A percentile compares a stretch with the other conserved stretches of the same genome.
phyloP scores from a whole-genome alignment of 2,329 filamentous ascomycete species.

The Fusarium praegraminearum region DNA sequence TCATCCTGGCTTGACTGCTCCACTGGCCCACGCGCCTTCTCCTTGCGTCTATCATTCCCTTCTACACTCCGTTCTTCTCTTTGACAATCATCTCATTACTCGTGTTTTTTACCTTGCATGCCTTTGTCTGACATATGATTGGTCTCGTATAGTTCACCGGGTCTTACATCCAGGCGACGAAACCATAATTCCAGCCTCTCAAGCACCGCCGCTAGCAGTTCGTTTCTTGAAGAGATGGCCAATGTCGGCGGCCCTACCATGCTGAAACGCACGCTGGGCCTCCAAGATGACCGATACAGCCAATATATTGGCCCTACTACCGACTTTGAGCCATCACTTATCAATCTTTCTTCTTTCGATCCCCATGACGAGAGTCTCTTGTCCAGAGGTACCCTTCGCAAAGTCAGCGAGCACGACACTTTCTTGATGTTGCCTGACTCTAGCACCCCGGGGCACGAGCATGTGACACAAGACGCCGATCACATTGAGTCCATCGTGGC shows the following conservation, averaged over 20 bases:
- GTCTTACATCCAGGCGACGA: constrained; percentile 62
- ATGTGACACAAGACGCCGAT: constrained; percentile 74
- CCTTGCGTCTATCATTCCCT: constrained; percentile 39
- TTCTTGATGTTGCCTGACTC: constrained; percentile 84
- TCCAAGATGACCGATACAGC: constrained; percentile 82
- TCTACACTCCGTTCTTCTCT: constrained; percentile 33
- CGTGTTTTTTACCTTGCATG: constrained; percentile 38
- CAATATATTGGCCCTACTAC: constrained; percentile 87
- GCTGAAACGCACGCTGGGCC: constrained; percentile 76
- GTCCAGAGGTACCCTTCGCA: constrained; percentile 75
- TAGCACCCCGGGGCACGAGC: constrained; percentile 77
- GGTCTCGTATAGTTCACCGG: constrained; percentile 66
- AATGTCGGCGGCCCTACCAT: constrained; percentile 75
- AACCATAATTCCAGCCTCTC: constrained; percentile 70
- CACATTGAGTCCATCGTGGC: constrained; percentile 81
- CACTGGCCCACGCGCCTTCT: constrained; percentile 32
- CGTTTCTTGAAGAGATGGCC: constrained; percentile 76
- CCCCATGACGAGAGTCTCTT: constrained; percentile 83
- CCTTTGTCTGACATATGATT: constrained; percentile 62
- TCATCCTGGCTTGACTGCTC: constrained; percentile 37
- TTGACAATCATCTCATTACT: constrained; percentile 41
- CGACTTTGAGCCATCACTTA: constrained; percentile 85
- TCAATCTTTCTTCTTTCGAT: constrained; percentile 84
- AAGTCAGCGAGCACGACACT: constrained; percentile 81
- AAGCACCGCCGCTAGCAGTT: constrained; percentile 71